phyloP scores from a whole-genome alignment of 1,139 yeast genomes.

The Sugiyamaella novakii region DNA sequence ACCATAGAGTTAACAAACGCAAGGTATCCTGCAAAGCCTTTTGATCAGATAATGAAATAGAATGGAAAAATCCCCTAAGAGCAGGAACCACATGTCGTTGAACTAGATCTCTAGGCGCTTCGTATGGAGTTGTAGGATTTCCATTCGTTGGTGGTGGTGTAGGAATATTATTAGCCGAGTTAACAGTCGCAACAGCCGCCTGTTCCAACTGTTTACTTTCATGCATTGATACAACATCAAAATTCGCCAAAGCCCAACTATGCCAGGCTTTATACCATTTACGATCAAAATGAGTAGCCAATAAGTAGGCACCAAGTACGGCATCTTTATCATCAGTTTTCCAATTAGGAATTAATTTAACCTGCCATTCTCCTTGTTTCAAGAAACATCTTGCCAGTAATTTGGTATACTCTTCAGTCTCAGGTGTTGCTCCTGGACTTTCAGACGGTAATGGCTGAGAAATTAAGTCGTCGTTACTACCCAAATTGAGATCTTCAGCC shows the following conservation, averaged over 20 bases:
- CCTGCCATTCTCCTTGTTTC: slow-evolving; percentile 99
- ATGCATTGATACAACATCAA: slow-evolving; percentile 79
- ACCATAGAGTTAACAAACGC: slow-evolving; percentile 89
- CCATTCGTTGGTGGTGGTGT: slow-evolving; percentile 19
- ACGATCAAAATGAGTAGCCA: slow-evolving; percentile 92
- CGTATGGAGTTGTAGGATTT: slow-evolving; percentile 24
- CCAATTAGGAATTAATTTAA: slow-evolving; percentile 77
- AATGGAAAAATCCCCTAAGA: slow-evolving; percentile 91
- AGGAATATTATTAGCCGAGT: slow-evolving; percentile 19
- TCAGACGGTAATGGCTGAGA: slow-evolving; percentile 84
- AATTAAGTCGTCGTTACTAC: slow-evolving; percentile 75
- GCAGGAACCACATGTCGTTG: slow-evolving; percentile 93
- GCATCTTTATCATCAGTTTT: slow-evolving; percentile 71
- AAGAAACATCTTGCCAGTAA: slow-evolving; percentile 90
- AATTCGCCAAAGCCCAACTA: slow-evolving; percentile 98
- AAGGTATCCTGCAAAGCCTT: slow-evolving; percentile 92
- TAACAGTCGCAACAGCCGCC: slow-evolving; percentile 12
- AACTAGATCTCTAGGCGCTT: slow-evolving; percentile 58
- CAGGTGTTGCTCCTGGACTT: slow-evolving; percentile 72
- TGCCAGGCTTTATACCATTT: slow-evolving; percentile 99
- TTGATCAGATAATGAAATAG: slow-evolving; percentile 83
- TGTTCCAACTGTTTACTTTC: slow-evolving; percentile 31
- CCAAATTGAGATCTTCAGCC: slow-evolving; percentile 67
- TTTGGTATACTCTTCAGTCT: slow-evolving; percentile 81
- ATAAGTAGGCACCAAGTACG: slow-evolving; percentile 84